These are phyloP conservation scores for Verticillium longisporum DNA, from an alignment of 2,329 filamentous ascomycete species.

Conservation along the genomic window DNA sequence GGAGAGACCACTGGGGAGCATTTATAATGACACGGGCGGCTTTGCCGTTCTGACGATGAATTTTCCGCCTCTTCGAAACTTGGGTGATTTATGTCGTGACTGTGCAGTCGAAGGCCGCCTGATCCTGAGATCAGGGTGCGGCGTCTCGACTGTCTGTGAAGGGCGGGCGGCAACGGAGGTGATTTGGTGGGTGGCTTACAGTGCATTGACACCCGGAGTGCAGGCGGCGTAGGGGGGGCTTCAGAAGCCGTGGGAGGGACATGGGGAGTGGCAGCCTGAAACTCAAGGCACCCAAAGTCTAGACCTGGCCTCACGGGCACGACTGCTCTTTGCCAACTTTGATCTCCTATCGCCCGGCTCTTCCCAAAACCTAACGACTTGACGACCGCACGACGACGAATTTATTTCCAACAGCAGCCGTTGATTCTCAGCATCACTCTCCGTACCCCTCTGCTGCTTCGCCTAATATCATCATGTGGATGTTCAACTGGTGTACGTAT, in stretches of 20 bases:
- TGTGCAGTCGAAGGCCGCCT: background rate
- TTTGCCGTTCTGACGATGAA: background rate
- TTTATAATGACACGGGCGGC: background rate
- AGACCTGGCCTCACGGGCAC: background rate
- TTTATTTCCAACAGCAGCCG: background rate
- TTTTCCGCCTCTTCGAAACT: background rate
- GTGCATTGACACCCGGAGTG: background rate
- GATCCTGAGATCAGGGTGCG: too few relatives aligned
- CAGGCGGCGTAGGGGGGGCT: background rate
- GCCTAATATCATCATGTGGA: slow-evolving; percentile 63
- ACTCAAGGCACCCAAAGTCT: background rate
- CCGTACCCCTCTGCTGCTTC: background rate
- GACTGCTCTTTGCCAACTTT: slow-evolving; percentile 3
- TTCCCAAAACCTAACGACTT: background rate
- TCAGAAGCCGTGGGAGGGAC: background rate
- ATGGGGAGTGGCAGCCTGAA: background rate
- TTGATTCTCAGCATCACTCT: background rate
- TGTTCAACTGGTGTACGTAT: slow-evolving; percentile 87
- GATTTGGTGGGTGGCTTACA: background rate
- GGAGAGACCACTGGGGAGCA: background rate
- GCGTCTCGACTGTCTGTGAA: too few relatives aligned
- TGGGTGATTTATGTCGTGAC: background rate
- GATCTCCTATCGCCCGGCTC: slow-evolving; percentile 1
- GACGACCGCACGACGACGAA: slow-evolving; percentile 1
- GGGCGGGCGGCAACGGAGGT: too few relatives aligned